A percentile compares a stretch with the other conserved stretches of the same genome.
phyloP scores from a whole-genome alignment of 2,329 filamentous ascomycete species.

The Aspergillus costaricaensis region DNA sequence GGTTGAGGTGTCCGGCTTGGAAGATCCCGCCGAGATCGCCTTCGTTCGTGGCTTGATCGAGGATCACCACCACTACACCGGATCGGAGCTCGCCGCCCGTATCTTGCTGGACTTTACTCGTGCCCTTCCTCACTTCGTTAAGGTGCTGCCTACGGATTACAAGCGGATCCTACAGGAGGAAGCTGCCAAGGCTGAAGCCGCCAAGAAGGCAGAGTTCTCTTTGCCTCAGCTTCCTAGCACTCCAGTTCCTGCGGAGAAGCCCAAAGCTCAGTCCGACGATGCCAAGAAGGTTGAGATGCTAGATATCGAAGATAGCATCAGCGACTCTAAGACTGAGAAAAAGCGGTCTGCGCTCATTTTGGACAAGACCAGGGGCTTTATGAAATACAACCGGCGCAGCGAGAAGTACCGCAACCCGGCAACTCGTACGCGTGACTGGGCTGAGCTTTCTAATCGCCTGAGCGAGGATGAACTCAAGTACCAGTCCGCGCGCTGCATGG shows the following conservation, averaged over 20 bases:
- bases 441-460: slow-evolving; percentile 81
- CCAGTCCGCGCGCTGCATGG: slow-evolving; percentile 96
- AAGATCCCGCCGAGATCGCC: slow-evolving; percentile 85
- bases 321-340: slow-evolving; percentile 82
- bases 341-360: slow-evolving; percentile 85
- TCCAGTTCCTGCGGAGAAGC: slow-evolving; percentile 55
- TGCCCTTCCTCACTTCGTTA: slow-evolving; percentile 85
- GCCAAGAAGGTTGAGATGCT: slow-evolving; percentile 69
- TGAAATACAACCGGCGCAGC: slow-evolving; percentile 89
- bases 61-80: slow-evolving; percentile 97
- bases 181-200: slow-evolving; percentile 79
- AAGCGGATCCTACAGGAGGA: slow-evolving; percentile 89
- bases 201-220: slow-evolving; percentile 80
- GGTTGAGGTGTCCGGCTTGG: slow-evolving; percentile 84
- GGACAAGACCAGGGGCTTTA: slow-evolving; percentile 97
- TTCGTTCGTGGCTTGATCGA: slow-evolving; percentile 89
- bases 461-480: slow-evolving; percentile 96
- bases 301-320: slow-evolving; percentile 90
- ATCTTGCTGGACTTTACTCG: slow-evolving; percentile 94
- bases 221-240: slow-evolving; percentile 71
- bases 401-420: slow-evolving; percentile 90
- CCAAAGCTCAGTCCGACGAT: slow-evolving; percentile 59
- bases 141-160: slow-evolving; percentile 92
- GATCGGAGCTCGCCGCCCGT: slow-evolving; percentile 88
- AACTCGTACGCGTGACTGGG: slow-evolving; percentile 88